phyloP scores from a whole-genome alignment of 2,329 filamentous ascomycete genomes.

The Diaporthe ilicicola region DNA sequence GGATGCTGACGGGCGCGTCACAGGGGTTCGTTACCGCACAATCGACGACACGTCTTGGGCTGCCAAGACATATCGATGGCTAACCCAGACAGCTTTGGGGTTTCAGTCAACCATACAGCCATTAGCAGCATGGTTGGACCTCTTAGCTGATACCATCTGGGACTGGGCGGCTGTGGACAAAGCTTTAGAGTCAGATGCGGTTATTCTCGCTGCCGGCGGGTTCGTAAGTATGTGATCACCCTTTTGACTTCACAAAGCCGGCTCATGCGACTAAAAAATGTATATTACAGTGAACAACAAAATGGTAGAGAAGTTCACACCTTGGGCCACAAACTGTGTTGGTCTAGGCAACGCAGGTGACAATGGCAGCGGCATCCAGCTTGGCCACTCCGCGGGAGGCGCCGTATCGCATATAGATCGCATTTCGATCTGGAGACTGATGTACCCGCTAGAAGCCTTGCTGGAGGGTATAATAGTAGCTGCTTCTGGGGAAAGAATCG shows the following conservation, averaged over 20 bases:
- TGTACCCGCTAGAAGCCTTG: not conserved
- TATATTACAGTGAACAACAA: not conserved
- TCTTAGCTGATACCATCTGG: not conserved
- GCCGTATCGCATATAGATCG: not conserved
- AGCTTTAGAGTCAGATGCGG: not conserved
- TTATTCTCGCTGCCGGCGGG: not conserved
- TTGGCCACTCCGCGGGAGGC: not conserved
- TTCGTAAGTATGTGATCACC: not conserved
- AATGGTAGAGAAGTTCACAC: not conserved
- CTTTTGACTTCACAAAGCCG: not conserved
- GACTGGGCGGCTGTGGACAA: not conserved
- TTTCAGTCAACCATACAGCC: not conserved
- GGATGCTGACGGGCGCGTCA: too few relatives aligned
- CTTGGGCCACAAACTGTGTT: not conserved
- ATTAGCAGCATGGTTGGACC: not conserved
- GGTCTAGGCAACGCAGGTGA: not conserved
- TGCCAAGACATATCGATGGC: not conserved
- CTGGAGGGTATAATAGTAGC: not conserved
- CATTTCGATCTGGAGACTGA: not conserved
- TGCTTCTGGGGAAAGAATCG: not conserved
- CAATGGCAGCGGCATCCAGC: not conserved
- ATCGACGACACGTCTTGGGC: not conserved
- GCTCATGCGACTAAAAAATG: too few relatives aligned
- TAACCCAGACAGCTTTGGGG: not conserved
- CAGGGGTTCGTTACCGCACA: too few relatives aligned